phyloP scores from a whole-genome alignment of 306 rosid species.

The Carpinus fangiana region DNA sequence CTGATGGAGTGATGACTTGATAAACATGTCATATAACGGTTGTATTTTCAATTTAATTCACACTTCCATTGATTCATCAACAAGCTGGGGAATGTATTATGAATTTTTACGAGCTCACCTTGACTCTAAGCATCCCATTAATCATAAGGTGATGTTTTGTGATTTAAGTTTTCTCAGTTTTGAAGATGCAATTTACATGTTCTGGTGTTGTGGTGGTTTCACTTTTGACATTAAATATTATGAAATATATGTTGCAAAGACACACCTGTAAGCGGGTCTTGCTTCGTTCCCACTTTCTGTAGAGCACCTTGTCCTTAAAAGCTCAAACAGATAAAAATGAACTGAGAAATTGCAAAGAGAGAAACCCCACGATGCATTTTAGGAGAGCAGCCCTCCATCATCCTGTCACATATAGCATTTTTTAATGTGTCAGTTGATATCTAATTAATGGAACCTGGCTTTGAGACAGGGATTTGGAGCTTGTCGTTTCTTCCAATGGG shows the following conservation, averaged over 20 bases:
- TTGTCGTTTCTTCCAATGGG: constrained; percentile 13
- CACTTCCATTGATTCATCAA: background rate
- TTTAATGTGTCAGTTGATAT: background rate
- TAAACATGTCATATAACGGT: background rate
- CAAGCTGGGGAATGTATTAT: background rate
- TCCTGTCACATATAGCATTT: background rate
- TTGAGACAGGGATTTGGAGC: constrained; percentile 34
- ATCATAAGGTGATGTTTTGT: background rate
- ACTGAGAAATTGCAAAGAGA: background rate
- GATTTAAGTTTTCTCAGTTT: background rate
- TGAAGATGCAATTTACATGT: too few species aligned
- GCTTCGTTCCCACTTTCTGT: background rate
- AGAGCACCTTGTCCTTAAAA: background rate
- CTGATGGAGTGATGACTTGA: background rate
- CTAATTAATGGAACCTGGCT: background rate
- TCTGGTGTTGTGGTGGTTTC: background rate
- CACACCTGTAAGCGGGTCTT: background rate
- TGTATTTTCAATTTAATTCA: background rate
- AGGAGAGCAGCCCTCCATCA: background rate
- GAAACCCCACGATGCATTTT: background rate
- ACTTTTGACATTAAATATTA: background rate
- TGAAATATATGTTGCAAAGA: background rate
- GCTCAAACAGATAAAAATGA: background rate
- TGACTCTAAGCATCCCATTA: background rate
- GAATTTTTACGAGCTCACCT: background rate